Conservation (phyloP, 2,329 filamentous ascomycete species). For the Dichotomopilus funicola region DNA sequence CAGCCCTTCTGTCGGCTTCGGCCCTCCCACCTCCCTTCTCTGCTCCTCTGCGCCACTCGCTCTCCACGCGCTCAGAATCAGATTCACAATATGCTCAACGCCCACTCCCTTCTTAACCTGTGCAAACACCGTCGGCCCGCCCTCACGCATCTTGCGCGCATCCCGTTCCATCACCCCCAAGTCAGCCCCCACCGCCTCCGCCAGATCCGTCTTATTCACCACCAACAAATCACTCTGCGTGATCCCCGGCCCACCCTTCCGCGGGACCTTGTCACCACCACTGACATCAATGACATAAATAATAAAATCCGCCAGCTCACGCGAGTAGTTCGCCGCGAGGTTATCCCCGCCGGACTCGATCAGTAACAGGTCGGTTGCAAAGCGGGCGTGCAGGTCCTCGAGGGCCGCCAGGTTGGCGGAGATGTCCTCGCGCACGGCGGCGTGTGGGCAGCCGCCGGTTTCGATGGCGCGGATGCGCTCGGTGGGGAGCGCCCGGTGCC, state of each 20-base stretch:
- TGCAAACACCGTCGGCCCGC: conserved; percentile 90
- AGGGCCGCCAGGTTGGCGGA: conserved; percentile 87
- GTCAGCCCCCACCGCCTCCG: conserved; percentile 84
- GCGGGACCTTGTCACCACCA: conserved; percentile 91
- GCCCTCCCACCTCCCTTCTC: conserved; percentile 48
- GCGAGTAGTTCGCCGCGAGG: conserved; percentile 89
- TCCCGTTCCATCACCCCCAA: conserved; percentile 91
- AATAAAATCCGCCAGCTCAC: conserved; percentile 94
- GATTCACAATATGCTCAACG: conserved; percentile 76
- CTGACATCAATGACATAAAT: conserved; percentile 98
- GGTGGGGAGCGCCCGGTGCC: conserved; percentile 74
- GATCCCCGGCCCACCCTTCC: conserved; percentile 94
- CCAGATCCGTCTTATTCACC: conserved; percentile 96
- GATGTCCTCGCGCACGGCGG: conserved; percentile 95
- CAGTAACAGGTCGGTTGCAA: conserved; percentile 74
- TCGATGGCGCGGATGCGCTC: conserved; percentile 90
- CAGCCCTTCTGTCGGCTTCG: conserved; percentile 50
- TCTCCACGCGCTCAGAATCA: conserved; percentile 90
- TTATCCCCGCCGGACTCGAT: conserved; percentile 97
- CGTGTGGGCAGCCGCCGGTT: conserved; percentile 94
- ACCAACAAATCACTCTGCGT: conserved; percentile 91
- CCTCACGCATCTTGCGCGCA: conserved; percentile 88
- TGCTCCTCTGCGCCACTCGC: conserved; percentile 70
- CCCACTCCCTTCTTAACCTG: conserved; percentile 91
- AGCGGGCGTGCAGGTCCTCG: conserved; percentile 77